Evolutionary conservation across 129 eudicot species (phyloP).

Genomic region (Centella asiatica): DNA sequence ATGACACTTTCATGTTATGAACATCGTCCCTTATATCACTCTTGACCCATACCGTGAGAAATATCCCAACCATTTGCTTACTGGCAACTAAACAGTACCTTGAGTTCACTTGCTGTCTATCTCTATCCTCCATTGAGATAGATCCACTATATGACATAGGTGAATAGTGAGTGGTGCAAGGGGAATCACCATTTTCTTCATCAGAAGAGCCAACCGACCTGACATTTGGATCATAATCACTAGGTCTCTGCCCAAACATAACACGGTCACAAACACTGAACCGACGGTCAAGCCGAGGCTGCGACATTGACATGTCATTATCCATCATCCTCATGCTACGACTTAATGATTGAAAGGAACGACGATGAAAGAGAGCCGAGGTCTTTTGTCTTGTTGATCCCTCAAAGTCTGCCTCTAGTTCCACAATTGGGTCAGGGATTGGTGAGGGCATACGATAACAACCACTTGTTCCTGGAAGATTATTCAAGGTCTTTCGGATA

Average conservation of each 20-base stretch:
- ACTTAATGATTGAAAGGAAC: constrained; percentile 59
- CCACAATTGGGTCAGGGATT: constrained; percentile 46
- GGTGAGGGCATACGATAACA: constrained; percentile 52
- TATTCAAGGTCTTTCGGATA: constrained; percentile 58
- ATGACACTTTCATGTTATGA: constrained; percentile 72
- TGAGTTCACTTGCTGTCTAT: constrained; percentile 34
- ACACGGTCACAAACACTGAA: constrained; percentile 68
- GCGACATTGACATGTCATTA: constrained; percentile 32
- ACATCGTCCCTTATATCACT: constrained; percentile 73
- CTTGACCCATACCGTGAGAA: constrained; percentile 79
- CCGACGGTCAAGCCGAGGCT: constrained; percentile 46
- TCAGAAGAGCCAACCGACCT: constrained; percentile 63
- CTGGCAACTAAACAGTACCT: constrained; percentile 88
- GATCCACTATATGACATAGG: constrained; percentile 45
- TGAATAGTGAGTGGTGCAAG: constrained; percentile 26
- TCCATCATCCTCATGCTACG: constrained; percentile 71
- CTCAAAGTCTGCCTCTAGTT: constrained; percentile 63
- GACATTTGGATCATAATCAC: constrained; percentile 41
- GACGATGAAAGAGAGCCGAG: constrained; percentile 50
- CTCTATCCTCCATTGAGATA: constrained; percentile 49
- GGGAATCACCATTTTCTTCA: constrained; percentile 68
- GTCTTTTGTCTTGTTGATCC: constrained; percentile 39
- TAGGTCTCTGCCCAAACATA: constrained; percentile 43
- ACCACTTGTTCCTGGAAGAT: constrained; percentile 50
- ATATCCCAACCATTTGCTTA: constrained; percentile 95